Evolutionary conservation across 2,329 filamentous ascomycete genomes (phyloP).

Genomic region (Lecanicillium sp.): DNA sequence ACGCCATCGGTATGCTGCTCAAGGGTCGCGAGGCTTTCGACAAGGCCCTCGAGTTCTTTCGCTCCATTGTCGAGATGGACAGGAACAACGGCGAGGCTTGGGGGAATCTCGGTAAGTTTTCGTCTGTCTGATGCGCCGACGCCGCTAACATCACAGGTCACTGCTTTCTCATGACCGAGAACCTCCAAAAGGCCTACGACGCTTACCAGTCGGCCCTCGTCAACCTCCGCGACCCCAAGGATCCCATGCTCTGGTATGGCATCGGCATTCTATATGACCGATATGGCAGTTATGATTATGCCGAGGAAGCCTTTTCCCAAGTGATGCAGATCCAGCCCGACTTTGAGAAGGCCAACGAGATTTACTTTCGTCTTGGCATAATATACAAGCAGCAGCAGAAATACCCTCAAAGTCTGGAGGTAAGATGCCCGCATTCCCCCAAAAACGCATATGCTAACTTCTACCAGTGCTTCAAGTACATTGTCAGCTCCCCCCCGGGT

Average conservation of each 20-base stretch:
- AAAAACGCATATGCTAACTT: neutral
- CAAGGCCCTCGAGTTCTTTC: conserved; percentile 88
- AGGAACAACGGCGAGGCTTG: conserved; percentile 87
- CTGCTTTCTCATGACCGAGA: conserved; percentile 98
- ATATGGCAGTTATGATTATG: conserved; percentile 93
- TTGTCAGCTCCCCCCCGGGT: conserved; percentile 84
- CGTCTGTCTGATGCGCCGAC: neutral
- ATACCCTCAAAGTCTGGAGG: conserved; percentile 85
- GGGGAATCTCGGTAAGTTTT: conserved; percentile 76
- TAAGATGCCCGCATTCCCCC: conserved; percentile 35
- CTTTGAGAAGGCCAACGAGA: conserved; percentile 98
- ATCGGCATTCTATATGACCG: conserved; percentile 96
- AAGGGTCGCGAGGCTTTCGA: conserved; percentile 89
- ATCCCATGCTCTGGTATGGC: conserved; percentile 97
- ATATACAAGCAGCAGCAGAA: conserved; percentile 99
- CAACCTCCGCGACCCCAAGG: conserved; percentile 89
- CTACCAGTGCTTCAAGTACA: conserved; percentile 90
- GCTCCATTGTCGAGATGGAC: conserved; percentile 86
- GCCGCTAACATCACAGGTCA: conserved; percentile 55
- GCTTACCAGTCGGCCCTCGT: conserved; percentile 95
- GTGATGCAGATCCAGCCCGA: conserved; percentile 98
- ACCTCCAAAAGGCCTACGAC: conserved; percentile 91
- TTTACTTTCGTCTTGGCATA: conserved; percentile 97
- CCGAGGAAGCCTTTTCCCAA: conserved; percentile 95
- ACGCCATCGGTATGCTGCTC: conserved; percentile 85